phyloP scores from a whole-genome alignment of 2,329 filamentous ascomycete species.

The Phialophora verrucosa region DNA sequence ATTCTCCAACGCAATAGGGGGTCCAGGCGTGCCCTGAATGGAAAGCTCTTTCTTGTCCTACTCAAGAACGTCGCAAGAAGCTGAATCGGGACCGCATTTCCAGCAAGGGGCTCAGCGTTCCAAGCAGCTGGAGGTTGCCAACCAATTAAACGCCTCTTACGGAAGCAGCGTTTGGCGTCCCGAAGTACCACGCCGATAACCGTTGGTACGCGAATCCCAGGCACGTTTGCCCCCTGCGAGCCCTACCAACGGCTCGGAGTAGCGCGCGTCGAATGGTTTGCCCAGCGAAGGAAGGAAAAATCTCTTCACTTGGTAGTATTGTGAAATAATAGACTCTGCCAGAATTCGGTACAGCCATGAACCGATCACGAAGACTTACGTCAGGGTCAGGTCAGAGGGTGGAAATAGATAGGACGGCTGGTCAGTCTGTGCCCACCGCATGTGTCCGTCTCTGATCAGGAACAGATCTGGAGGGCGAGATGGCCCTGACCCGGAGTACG shows the following conservation, averaged over 20 bases:
- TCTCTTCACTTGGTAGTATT: constrained; percentile 3
- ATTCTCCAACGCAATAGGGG: background rate
- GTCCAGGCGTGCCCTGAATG: background rate
- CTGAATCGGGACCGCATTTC: background rate
- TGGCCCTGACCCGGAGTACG: constrained; percentile 27
- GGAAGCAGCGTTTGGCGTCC: constrained; percentile 10
- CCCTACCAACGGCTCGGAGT: constrained; percentile 18
- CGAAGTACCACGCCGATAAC: constrained; percentile 16
- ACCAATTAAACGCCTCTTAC: background rate
- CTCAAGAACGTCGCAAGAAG: background rate
- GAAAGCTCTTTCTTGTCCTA: background rate
- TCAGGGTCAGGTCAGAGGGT: background rate
- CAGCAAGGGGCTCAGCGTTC: background rate
- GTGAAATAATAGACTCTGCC: background rate
- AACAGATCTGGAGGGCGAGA: constrained; percentile 23
- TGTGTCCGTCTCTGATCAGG: constrained; percentile 4
- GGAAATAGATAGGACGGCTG: constrained; percentile 16
- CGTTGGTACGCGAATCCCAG: constrained; percentile 15
- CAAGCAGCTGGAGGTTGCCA: background rate
- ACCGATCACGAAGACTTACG: constrained; percentile 4
- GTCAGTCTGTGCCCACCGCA: constrained; percentile 8
- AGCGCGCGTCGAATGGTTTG: background rate
- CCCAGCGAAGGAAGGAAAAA: constrained; percentile 3
- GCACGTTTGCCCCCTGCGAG: constrained; percentile 7
- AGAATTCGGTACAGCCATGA: background rate